Conservation (phyloP, 2,329 filamentous ascomycete genomes). For the Leptographium flavum region DNA sequence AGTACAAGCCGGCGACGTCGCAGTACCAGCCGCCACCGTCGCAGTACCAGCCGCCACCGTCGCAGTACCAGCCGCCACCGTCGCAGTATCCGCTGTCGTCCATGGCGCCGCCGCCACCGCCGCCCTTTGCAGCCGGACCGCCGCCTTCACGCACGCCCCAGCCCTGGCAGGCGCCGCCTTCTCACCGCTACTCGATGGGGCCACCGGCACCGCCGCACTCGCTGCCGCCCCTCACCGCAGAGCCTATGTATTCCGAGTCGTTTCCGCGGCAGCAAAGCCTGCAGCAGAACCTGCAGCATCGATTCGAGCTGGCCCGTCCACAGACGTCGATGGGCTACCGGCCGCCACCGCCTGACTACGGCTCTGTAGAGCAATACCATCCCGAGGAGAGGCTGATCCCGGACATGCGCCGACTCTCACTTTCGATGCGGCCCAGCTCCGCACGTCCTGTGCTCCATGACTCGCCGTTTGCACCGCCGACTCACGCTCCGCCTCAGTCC, state of each 20-base stretch:
- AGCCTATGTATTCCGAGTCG: neutral
- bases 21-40: neutral
- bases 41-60: neutral
- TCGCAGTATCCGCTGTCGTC: neutral
- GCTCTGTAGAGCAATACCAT: constrained; percentile 24
- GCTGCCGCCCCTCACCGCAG: neutral
- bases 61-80: neutral
- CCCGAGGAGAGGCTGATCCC: constrained; percentile 18
- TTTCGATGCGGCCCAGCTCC: constrained; percentile 34
- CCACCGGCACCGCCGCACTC: neutral
- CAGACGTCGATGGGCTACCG: constrained; percentile 25
- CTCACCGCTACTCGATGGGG: neutral
- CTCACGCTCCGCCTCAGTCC: constrained; percentile 7
- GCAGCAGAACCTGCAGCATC: constrained; percentile 11
- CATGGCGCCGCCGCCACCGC: constrained; percentile 1
- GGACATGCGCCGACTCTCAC: constrained; percentile 27
- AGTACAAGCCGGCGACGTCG: neutral
- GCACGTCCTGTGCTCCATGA: constrained; percentile 18
- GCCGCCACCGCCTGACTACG: constrained; percentile 18
- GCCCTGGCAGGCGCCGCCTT: neutral
- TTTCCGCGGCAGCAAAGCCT: constrained; percentile 5
- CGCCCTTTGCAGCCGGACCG: neutral
- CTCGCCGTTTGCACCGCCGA: constrained; percentile 16
- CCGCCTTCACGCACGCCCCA: neutral
- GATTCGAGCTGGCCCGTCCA: constrained; percentile 16